These are phyloP conservation scores for Staphylotrichum tortipilum DNA, from an alignment of 495 filamentous ascomycete species.

Conservation along the genomic window DNA sequence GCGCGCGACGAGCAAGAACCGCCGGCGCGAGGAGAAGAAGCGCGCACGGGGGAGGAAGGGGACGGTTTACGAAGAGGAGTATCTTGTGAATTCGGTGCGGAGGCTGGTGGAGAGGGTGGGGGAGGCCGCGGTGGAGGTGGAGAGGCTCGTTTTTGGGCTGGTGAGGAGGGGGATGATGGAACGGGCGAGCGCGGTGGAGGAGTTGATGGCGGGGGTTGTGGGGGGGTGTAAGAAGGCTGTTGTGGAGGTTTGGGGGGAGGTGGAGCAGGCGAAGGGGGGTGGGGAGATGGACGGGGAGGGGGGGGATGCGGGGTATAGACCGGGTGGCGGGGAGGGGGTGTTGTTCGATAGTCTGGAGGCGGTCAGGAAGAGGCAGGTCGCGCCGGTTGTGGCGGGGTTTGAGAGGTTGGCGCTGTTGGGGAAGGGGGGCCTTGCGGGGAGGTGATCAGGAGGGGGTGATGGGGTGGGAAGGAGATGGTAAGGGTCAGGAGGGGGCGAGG, in stretches of 20 bases:
- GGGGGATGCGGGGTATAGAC: conserved; percentile 27
- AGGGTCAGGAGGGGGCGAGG: conserved; percentile 7
- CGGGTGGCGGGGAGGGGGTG: conserved; percentile 44
- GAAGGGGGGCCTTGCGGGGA: too few relatives aligned
- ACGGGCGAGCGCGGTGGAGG: conserved; percentile 68
- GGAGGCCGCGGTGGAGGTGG: conserved; percentile 54
- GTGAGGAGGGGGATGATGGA: conserved; percentile 78
- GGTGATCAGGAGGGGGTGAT: too few relatives aligned
- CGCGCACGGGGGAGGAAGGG: conserved; percentile 89
- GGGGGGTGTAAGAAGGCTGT: conserved; percentile 55
- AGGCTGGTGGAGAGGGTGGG: conserved; percentile 81
- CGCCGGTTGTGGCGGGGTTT: conserved; percentile 38
- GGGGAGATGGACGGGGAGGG: background rate
- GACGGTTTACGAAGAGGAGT: conserved; percentile 95
- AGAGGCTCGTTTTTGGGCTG: conserved; percentile 62
- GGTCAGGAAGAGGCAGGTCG: conserved; percentile 34
- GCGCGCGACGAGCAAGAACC: conserved; percentile 72
- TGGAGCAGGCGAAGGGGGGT: conserved; percentile 15
- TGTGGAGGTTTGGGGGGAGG: conserved; percentile 55
- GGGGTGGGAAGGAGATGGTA: too few relatives aligned
- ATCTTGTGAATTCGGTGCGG: conserved; percentile 79
- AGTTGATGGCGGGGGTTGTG: conserved; percentile 59
- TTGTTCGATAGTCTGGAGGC: conserved; percentile 42
- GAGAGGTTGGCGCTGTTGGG: conserved; percentile 43
- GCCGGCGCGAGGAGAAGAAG: conserved; percentile 86